Evolutionary conservation across 176 grass and related monocot genomes (phyloP), one percentile per base, ranked within the genome.

Genomic region (Triticum dicoccoides): DNA sequence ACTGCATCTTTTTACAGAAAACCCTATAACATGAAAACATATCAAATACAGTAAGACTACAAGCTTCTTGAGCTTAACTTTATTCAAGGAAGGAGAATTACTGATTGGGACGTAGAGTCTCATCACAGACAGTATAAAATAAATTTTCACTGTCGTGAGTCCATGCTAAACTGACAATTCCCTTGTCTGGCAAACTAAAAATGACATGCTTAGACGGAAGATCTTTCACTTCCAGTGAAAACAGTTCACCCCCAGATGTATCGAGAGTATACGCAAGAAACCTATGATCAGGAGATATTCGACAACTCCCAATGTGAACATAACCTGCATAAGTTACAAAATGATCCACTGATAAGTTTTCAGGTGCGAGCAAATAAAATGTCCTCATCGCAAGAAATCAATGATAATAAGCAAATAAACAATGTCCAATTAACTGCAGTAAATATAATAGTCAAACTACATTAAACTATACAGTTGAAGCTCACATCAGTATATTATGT

Each of bases 121-220:
- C 88, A 80, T 98, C 94, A 77, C 88, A 96, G 39, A 92, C 75
- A 68, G 92, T 98, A 83, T 91, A 98, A 67, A 98, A 72, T 65
- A 98, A 91, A 74, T 61, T 88, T 41, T 81, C 83, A 82, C 90
- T 90, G 77, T 92, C 84, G 52, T 39, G 21, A 92, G 88, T 44
- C 97, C 97, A 98, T 76, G 97, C 92, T 74, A 96, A 83, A 89
- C 97, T 98, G 89, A 96, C 87, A 86, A 93, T 82, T 84, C 94
- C 88, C 61, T 92, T 93, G 70, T 91, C 77, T 47, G 32, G 54
- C 69, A 72, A 82, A 85, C 79, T 91, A 70, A 89, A 90, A 80
- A 94, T 83, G 41, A 88, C 73, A 88, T 58, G 23, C 13, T 85
- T 85, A 76, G 91, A 86, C n/a, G 85, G 82, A 85, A 96, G 61